Base-by-base conservation (phyloP, 2,329 filamentous ascomycete genomes). In the Colletotrichum brevisporum region DNA sequence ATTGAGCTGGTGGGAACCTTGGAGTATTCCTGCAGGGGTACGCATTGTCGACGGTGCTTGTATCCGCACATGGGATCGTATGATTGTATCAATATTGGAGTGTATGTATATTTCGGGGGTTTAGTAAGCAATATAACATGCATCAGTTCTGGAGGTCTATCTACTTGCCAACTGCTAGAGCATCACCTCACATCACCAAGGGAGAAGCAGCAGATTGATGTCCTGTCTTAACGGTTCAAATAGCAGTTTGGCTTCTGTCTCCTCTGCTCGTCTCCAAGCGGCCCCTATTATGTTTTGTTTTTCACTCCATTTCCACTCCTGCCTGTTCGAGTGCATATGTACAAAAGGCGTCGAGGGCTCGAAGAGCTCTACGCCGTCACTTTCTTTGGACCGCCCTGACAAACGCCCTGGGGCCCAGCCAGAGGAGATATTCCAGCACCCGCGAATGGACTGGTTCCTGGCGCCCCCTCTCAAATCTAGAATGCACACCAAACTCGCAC, bases 381-480 rank as follows among this genome's bases (percentile, higher is more conserved):
- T 58, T 63, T 63, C 56, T 67, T 63, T 26, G 54, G 52, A 36
- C 63, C 47, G 21, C 53, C 54, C 45, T 60, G 24, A 62, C 27
- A 54, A 70, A 61, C 56, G 63, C 67, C 67, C n/a, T 13, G 58
- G 48, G 47, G 52, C 52, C 50, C 39, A 21, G 48, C 59, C 51
- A 16, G 58, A 57, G 56, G 52, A 57, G 47, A 58, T 24, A 26
- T 61, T 45, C 67, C 67, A 70, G 57, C 53, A 58, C 52, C 60
- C 60, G 63, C 59, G 45, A 58, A 63, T 63, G 66, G 67, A 58
- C 71, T 73, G 74, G 75, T 75, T 75, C 72, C 71, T 67, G 70
- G 71, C 73, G 73, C 73, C 72, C 71, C 72, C 72, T 73, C 73
- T 72, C 70, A 74, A 75, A 75, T 77, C 75, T 75, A 77, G 75